phyloP scores from a whole-genome alignment of 257 asterid species.

The Thymus mandschuricus region DNA sequence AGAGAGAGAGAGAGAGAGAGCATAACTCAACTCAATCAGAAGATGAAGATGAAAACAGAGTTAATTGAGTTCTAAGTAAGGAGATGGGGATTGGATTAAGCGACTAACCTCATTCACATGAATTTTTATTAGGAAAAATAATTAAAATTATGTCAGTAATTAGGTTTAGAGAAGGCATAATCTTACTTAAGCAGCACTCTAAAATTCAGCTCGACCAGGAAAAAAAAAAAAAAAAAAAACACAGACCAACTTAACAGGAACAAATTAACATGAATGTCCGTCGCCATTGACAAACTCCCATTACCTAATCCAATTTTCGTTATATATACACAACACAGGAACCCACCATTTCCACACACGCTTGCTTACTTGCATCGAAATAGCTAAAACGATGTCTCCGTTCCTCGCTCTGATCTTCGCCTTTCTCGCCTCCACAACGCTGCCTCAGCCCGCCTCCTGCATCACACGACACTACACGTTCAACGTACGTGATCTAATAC shows the following conservation, averaged over 20 bases:
- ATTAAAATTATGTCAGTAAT: not conserved
- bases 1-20: no score
- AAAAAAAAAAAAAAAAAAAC: not conserved
- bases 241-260: slow-evolving; percentile 33
- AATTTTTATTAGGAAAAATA: not conserved
- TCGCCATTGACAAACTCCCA: slow-evolving; percentile 26
- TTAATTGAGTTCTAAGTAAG: slow-evolving; percentile 1
- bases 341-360: not conserved
- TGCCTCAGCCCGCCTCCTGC: slow-evolving; percentile 50
- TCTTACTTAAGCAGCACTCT: slow-evolving; percentile 67
- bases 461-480: slow-evolving; percentile 60
- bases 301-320: slow-evolving; percentile 42
- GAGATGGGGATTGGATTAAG: not conserved
- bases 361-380: slow-evolving; percentile 11
- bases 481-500: slow-evolving; percentile 42
- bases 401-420: slow-evolving; percentile 23
- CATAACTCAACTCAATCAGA: no score
- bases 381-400: slow-evolving; percentile 12
- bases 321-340: slow-evolving; percentile 34
- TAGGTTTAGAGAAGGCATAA: not conserved
- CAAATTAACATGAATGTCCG: slow-evolving; percentile 15
- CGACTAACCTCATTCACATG: not conserved
- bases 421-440: slow-evolving; percentile 32
- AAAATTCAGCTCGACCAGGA: slow-evolving; percentile 59
- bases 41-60: slow-evolving; percentile 2